Conservation (phyloP, 805 yeast genomes). For the Starmerella riodocensis region DNA sequence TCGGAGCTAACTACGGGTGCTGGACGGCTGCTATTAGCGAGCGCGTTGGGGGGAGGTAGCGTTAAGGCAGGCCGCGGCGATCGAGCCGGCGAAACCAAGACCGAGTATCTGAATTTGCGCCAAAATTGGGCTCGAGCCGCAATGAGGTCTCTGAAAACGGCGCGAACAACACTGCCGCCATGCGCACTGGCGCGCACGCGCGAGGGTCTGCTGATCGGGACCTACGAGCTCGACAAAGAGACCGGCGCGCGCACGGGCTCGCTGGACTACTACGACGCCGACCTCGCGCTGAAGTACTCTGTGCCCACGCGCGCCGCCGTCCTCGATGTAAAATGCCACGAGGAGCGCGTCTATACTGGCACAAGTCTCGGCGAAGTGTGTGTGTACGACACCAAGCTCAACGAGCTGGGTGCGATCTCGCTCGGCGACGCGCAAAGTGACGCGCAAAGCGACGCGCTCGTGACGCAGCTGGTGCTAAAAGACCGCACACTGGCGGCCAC, state of each 20-base stretch:
- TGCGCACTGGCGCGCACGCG: conserved; percentile 36
- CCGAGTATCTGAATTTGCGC: too few species aligned
- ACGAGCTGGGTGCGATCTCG: conserved; percentile 24
- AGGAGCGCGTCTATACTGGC: conserved; percentile 30
- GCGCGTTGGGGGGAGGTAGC: too few species aligned
- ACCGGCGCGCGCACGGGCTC: conserved; percentile 53
- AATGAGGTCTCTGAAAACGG: conserved; percentile 8
- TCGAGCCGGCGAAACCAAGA: too few species aligned
- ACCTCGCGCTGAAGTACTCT: conserved; percentile 14
- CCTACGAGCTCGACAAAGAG: conserved; percentile 57
- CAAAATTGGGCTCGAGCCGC: too few species aligned
- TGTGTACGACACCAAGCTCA: conserved; percentile 40
- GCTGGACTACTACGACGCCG: conserved; percentile 33
- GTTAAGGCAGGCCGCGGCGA: too few species aligned
- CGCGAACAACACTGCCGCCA: conserved; percentile 56
- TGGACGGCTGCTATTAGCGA: too few species aligned
- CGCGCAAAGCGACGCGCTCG: conserved; percentile 46
- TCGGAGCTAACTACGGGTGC: too few species aligned
- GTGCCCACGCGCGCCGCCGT: conserved; percentile 35
- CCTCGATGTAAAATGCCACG: conserved; percentile 60
- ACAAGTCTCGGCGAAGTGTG: conserved; percentile 70
- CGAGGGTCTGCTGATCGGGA: conserved; percentile 46
- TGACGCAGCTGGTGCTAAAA: conserved; percentile 35
- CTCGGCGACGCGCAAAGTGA: too few species aligned
- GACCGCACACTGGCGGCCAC: conserved; percentile 39